Conservation (phyloP, 345 rosid species). For the Salix caprea region DNA sequence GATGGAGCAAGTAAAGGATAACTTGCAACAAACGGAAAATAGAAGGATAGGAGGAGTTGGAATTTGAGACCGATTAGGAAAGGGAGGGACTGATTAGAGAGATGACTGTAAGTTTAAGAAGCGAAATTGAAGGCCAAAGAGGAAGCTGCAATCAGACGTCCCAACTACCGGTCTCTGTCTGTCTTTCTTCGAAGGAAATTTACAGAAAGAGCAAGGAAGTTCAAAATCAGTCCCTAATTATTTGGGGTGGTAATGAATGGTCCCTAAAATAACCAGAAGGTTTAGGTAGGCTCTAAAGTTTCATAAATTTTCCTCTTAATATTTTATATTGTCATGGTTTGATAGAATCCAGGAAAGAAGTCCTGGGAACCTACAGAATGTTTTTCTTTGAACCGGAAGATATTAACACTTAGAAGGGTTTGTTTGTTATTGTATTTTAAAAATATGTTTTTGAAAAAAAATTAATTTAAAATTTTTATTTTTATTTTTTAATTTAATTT, state of each 20-base stretch:
- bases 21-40: neutral
- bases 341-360: no score
- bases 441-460: no score
- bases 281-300: no score
- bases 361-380: no score
- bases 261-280: neutral
- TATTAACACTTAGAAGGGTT: neutral
- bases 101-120: neutral
- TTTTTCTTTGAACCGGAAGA: neutral
- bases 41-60: neutral
- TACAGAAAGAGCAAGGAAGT: neutral
- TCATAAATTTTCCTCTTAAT: no score
- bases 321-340: no score
- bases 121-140: neutral
- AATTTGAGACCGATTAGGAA: neutral
- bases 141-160: neutral
- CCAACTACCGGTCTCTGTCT: neutral
- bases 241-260: neutral
- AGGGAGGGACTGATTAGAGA: neutral
- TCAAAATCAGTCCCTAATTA: neutral
- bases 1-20: neutral
- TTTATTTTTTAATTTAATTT: no score
- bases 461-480: no score
- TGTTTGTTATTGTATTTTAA: no score
- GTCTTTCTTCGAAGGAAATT: neutral